phyloP scores from a whole-genome alignment of 148 eudicot species.

The Heliosperma pusillum region DNA sequence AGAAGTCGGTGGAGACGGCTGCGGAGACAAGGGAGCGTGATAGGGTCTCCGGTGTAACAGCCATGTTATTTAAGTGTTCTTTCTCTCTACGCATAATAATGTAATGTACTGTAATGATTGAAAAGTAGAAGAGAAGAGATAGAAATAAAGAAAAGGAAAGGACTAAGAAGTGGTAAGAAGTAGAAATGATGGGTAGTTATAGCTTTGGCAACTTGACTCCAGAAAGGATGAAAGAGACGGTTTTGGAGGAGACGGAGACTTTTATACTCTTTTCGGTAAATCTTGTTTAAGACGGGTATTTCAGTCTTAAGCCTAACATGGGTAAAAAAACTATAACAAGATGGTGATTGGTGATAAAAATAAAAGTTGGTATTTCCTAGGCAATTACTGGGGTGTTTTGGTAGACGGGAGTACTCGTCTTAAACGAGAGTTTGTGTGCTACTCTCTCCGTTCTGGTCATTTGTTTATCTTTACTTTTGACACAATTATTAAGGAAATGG shows the following conservation, averaged over 20 bases:
- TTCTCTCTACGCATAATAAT: neutral
- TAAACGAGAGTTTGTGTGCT: too few relatives aligned
- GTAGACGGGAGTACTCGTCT: too few relatives aligned
- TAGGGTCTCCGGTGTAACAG: constrained; percentile 26
- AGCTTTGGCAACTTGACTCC: constrained; percentile 3
- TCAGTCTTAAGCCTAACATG: too few relatives aligned
- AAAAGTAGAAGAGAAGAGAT: neutral
- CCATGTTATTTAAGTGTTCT: constrained; percentile 25
- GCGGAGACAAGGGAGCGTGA: constrained; percentile 33
- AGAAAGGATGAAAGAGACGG: constrained; percentile 1
- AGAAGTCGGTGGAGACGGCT: constrained; percentile 32
- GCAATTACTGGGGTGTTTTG: too few relatives aligned
- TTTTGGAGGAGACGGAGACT: neutral
- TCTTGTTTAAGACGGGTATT: too few relatives aligned
- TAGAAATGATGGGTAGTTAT: constrained; percentile 32
- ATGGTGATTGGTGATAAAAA: too few relatives aligned
- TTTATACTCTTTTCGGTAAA: neutral
- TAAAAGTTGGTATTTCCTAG: too few relatives aligned
- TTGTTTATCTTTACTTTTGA: too few relatives aligned
- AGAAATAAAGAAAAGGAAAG: constrained; percentile 5
- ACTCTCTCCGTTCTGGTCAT: too few relatives aligned
- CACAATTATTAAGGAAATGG: too few relatives aligned
- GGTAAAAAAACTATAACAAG: too few relatives aligned
- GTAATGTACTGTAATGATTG: constrained; percentile 1
- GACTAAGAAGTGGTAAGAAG: neutral